Conservation (phyloP, 768 basidiomycete species). For the Calvatia gigantea region DNA sequence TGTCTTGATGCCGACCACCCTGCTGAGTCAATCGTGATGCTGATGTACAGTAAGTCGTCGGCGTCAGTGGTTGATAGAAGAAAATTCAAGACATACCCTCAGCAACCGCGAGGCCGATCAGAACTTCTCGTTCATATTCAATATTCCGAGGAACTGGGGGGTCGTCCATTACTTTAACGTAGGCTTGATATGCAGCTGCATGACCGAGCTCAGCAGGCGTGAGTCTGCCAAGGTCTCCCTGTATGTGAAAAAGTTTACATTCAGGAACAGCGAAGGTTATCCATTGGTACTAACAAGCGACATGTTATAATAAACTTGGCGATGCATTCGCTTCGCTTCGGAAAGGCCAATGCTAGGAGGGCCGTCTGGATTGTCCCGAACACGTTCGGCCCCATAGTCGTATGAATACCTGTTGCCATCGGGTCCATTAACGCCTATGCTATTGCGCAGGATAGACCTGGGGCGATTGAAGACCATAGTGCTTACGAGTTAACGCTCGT, state of each 20-base stretch:
- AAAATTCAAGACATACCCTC: conserved; percentile 46
- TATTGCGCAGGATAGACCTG: conserved; percentile 3
- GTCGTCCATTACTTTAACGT: conserved; percentile 63
- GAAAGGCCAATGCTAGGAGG: conserved; percentile 46
- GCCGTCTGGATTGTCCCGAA: conserved; percentile 29
- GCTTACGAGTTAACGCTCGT: conserved; percentile 54
- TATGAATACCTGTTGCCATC: conserved; percentile 44
- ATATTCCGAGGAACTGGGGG: conserved; percentile 51
- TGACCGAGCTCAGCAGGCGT: conserved; percentile 63
- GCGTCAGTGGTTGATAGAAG: background rate
- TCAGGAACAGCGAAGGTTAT: conserved; percentile 3
- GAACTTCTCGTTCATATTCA: conserved; percentile 61
- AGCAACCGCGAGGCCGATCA: conserved; percentile 65
- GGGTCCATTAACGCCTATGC: conserved; percentile 30
- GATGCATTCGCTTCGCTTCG: conserved; percentile 66
- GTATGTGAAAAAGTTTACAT: background rate
- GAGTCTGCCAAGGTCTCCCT: conserved; percentile 45
- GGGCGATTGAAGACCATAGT: conserved; percentile 14
- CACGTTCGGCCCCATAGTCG: conserved; percentile 48
- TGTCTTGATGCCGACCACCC: conserved; percentile 39
- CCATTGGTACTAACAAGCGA: conserved; percentile 40
- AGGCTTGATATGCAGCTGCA: conserved; percentile 77
- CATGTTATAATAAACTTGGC: conserved; percentile 52
- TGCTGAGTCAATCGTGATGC: conserved; percentile 56
- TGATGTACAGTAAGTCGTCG: conserved; percentile 21